Base-by-base conservation (phyloP, 1,139 yeast species). In the Suhomyces coccinellae region DNA sequence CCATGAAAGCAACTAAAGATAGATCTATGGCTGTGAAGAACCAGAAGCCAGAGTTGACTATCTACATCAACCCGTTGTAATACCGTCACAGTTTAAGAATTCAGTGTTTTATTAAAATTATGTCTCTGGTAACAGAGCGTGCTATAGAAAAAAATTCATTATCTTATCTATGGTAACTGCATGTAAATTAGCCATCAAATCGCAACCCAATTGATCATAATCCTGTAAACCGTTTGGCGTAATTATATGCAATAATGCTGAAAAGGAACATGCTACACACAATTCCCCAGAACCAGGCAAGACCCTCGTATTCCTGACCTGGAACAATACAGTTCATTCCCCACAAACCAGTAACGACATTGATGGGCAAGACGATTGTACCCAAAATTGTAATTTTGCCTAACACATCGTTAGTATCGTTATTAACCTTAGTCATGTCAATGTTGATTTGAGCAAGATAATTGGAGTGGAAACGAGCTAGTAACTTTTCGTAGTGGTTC, bases 271-370 rank as follows among this genome's bases (percentile, higher is more conserved):
- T 71, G 13, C 63, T 57, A 15, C 61, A 57, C 22, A 71, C 55
- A 32, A 73, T 73, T 7, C 62, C 57, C 61, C 82, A 86, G 65
- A 93, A 93, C 99, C 99, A 93, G 5, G 71, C 64, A 54, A 91
- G 69, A 1, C 88, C 85, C 12, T 79, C 83, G 40, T 73, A 71
- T 26, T 79, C 85, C 61, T 91, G 98, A 0, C 99, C 99, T 0
- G 99, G 99, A 31, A 93, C 98, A 10, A 87, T 56, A 53, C 95
- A 96, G 69, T 93, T 93, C 99, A 93, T 93, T 49, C 99, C 99
- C 98, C 98, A 93, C 43, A 93, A 71, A 26, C 99, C 99, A 0
- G 99, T 93, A 20, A 93, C 85, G 46, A 93, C 88, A 62, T 93
- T 93, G 77, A 93, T 80, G 3, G 99, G 99, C 49, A 93, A 71